A percentile compares a stretch with the other conserved stretches of the same genome.
Conservation (phyloP, 2,329 filamentous ascomycete genomes). For the Aureobasidium sp. region DNA sequence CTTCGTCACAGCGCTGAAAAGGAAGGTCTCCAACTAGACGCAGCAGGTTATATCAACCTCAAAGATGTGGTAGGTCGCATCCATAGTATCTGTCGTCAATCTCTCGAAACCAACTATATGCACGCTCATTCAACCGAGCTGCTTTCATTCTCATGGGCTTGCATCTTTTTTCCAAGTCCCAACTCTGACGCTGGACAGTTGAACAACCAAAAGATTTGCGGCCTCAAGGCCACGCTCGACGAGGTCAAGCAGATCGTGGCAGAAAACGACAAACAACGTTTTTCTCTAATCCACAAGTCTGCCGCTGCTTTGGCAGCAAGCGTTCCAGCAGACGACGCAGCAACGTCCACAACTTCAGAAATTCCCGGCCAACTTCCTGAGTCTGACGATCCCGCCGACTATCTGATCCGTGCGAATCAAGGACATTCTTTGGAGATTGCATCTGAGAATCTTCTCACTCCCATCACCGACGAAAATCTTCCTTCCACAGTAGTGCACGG, state of each 20-base stretch:
- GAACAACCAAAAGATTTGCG: constrained; percentile 54
- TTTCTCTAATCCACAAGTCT: constrained; percentile 60
- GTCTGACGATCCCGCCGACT: constrained; percentile 55
- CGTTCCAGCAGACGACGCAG: constrained; percentile 17
- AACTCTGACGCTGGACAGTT: constrained; percentile 35
- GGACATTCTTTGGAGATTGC: constrained; percentile 79
- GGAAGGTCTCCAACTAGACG: constrained; percentile 52
- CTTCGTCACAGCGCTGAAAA: constrained; percentile 56
- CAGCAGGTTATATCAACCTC: constrained; percentile 55
- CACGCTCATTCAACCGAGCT: neutral
- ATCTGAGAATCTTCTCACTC: constrained; percentile 61
- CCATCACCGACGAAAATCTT: constrained; percentile 49
- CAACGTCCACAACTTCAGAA: constrained; percentile 19
- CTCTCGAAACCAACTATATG: neutral
- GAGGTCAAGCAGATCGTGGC: constrained; percentile 66
- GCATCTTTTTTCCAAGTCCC: neutral
- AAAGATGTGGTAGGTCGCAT: constrained; percentile 46
- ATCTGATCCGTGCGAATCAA: constrained; percentile 90
- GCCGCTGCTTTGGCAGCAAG: constrained; percentile 20
- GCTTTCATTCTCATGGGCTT: neutral
- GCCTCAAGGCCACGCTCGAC: constrained; percentile 63
- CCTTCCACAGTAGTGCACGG: constrained; percentile 64
- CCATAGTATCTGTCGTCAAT: neutral
- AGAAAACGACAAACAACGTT: constrained; percentile 85
- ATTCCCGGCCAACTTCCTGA: constrained; percentile 25